Conservation (phyloP, 2,329 filamentous ascomycete genomes). For the Nigrograna mackinnonii region DNA sequence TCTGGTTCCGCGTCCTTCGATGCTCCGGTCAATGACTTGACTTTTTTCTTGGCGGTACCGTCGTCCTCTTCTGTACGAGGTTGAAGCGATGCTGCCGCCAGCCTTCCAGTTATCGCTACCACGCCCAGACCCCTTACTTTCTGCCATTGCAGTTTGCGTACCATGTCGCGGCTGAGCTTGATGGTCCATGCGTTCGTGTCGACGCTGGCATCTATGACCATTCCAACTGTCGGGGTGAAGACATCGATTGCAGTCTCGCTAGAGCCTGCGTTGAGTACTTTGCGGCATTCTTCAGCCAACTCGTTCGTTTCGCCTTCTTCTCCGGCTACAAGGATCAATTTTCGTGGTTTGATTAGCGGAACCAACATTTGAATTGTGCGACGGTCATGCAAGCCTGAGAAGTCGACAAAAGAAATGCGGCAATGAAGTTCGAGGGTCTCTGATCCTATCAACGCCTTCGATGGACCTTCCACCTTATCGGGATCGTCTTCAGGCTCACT, state of each 20-base stretch:
- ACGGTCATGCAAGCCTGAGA: slow-evolving; percentile 89
- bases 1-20: slow-evolving; percentile 42
- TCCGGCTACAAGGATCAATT: slow-evolving; percentile 89
- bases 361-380: slow-evolving; percentile 93
- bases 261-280: slow-evolving; percentile 58
- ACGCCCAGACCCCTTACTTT: slow-evolving; percentile 87
- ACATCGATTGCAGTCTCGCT: slow-evolving; percentile 63
- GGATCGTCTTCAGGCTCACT: slow-evolving; percentile 55
- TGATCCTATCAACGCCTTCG: slow-evolving; percentile 70
- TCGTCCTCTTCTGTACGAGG: slow-evolving; percentile 44
- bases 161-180: slow-evolving; percentile 81
- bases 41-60: slow-evolving; percentile 56
- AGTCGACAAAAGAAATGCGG: slow-evolving; percentile 86
- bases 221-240: slow-evolving; percentile 78
- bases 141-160: slow-evolving; percentile 91
- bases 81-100: slow-evolving; percentile 55
- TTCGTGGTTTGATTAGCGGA: slow-evolving; percentile 89
- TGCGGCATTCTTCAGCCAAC: slow-evolving; percentile 79
- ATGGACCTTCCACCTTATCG: slow-evolving; percentile 66
- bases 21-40: slow-evolving; percentile 42
- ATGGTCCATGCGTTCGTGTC: slow-evolving; percentile 98
- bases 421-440: slow-evolving; percentile 70
- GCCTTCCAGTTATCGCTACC: slow-evolving; percentile 82
- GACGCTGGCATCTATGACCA: slow-evolving; percentile 83
- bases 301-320: slow-evolving; percentile 72